Percentiles rank a stretch among this genome's conserved stretches.
phyloP scores from a whole-genome alignment of 2,329 filamentous ascomycete species.

The Claviceps maximensis region DNA sequence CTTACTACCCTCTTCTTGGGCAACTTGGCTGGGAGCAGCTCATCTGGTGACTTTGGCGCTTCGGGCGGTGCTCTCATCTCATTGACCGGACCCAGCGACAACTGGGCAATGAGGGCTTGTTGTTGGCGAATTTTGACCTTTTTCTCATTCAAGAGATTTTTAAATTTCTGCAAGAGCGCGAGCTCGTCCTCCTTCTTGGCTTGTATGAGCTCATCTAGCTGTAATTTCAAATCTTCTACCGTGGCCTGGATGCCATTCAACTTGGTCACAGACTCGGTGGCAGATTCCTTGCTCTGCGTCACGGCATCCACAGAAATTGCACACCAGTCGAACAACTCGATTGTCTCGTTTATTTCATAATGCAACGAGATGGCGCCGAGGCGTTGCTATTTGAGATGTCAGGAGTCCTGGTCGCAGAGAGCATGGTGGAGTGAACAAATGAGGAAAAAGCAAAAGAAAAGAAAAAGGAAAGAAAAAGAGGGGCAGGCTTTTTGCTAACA shows the following conservation, averaged over 20 bases:
- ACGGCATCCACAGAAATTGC: constrained; percentile 40
- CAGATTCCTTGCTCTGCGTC: constrained; percentile 28
- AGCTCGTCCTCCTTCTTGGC: constrained; percentile 56
- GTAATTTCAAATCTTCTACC: constrained; percentile 44
- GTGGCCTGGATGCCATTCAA: constrained; percentile 37
- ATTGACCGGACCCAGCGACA: constrained; percentile 23
- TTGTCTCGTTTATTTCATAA: constrained; percentile 41
- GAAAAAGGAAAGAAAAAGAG: background rate
- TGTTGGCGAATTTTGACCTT: constrained; percentile 69
- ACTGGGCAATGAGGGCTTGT: constrained; percentile 42
- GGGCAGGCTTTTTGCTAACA: constrained; percentile 30
- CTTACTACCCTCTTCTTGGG: constrained; percentile 24
- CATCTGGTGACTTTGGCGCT: constrained; percentile 11
- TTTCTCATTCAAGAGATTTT: constrained; percentile 61
- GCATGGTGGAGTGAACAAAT: background rate
- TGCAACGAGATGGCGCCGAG: constrained; percentile 51
- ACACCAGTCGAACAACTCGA: constrained; percentile 61
- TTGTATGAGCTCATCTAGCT: constrained; percentile 52
- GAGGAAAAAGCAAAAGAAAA: background rate
- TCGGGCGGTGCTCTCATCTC: constrained; percentile 15
- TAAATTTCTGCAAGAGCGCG: constrained; percentile 55
- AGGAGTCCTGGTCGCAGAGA: background rate
- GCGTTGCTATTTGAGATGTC: constrained; percentile 39
- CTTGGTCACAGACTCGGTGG: constrained; percentile 28
- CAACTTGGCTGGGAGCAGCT: constrained; percentile 16